A percentile compares a stretch with the other conserved stretches of the same genome.
These are phyloP conservation scores for Globisporangium lucens DNA, from an alignment of 352 stramenopile genomes.

Conservation along the genomic window DNA sequence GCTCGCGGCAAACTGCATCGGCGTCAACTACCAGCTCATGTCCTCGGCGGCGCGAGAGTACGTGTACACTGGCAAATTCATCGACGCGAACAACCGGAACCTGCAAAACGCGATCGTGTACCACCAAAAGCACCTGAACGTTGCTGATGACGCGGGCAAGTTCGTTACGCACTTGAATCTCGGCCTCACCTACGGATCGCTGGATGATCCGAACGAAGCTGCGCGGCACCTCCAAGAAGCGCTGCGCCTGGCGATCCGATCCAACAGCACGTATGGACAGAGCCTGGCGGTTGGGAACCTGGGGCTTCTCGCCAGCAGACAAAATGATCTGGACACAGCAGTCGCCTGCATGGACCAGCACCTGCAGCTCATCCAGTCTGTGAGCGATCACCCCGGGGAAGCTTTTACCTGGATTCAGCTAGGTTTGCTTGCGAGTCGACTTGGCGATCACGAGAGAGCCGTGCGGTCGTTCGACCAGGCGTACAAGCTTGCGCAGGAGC, in stretches of 20 bases:
- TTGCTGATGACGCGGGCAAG: conserved; percentile 79
- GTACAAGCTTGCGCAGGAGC: conserved; percentile 69
- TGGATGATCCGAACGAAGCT: conserved; percentile 63
- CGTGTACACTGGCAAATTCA: conserved; percentile 73
- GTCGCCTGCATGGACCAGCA: conserved; percentile 88
- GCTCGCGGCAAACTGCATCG: conserved; percentile 86
- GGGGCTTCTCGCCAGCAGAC: conserved; percentile 77
- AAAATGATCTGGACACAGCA: conserved; percentile 76
- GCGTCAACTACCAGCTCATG: conserved; percentile 83
- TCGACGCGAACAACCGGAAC: conserved; percentile 41
- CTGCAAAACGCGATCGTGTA: conserved; percentile 55
- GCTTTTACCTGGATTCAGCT: conserved; percentile 87
- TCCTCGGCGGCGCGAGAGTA: conserved; percentile 56
- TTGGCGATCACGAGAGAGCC: conserved; percentile 56
- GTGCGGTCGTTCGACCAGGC: conserved; percentile 78
- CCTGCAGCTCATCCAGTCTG: conserved; percentile 84
- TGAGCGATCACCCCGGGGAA: conserved; percentile 73
- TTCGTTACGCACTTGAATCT: conserved; percentile 88
- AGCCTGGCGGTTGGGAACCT: conserved; percentile 87
- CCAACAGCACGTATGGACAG: conserved; percentile 84
- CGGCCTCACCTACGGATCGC: conserved; percentile 68
- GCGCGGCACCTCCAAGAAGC: conserved; percentile 86
- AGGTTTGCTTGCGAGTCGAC: conserved; percentile 62
- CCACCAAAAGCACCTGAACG: conserved; percentile 76
- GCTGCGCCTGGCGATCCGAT: conserved; percentile 76